Percentiles rank a stretch among this genome's conserved stretches.
phyloP scores from a whole-genome alignment of 345 rosid species.

The Camelina laxa region DNA sequence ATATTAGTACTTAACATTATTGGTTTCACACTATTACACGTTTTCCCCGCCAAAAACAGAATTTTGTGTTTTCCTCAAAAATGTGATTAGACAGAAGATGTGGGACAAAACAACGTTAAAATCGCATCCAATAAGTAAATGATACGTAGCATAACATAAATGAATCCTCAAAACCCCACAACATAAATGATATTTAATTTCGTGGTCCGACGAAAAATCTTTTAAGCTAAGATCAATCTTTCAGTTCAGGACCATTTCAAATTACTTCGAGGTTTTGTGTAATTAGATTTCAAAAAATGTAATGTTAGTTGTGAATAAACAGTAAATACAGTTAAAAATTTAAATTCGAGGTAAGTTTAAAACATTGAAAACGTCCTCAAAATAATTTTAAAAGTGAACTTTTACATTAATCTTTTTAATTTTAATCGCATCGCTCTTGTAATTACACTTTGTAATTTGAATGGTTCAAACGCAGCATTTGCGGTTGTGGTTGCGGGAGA shows the following conservation, averaged over 20 bases:
- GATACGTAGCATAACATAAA: constrained; percentile 36
- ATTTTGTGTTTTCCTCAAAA: too few species aligned
- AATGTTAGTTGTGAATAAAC: not conserved
- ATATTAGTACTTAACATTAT: too few species aligned
- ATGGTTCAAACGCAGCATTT: too few species aligned
- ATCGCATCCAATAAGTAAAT: constrained; percentile 19
- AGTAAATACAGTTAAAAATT: constrained; percentile 1
- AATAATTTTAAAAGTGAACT: not conserved
- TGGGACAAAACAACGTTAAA: not conserved
- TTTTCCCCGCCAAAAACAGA: too few species aligned
- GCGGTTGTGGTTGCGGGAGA: too few species aligned
- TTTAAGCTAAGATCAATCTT: not conserved
- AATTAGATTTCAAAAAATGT: not conserved
- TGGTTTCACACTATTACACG: too few species aligned
- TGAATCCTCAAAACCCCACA: constrained; percentile 25
- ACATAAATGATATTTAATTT: constrained; percentile 22
- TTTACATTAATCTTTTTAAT: too few species aligned
- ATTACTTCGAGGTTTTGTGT: not conserved
- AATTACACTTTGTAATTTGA: too few species aligned
- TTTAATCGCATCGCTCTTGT: too few species aligned
- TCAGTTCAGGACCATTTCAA: constrained; percentile 15
- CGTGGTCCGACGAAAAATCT: constrained; percentile 16
- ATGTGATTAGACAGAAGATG: too few species aligned
- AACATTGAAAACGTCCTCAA: too few species aligned
- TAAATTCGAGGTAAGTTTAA: not conserved